Evolutionary conservation across 2,329 filamentous ascomycete species (phyloP).

Genomic region (Sporothrix euskadiensis): DNA sequence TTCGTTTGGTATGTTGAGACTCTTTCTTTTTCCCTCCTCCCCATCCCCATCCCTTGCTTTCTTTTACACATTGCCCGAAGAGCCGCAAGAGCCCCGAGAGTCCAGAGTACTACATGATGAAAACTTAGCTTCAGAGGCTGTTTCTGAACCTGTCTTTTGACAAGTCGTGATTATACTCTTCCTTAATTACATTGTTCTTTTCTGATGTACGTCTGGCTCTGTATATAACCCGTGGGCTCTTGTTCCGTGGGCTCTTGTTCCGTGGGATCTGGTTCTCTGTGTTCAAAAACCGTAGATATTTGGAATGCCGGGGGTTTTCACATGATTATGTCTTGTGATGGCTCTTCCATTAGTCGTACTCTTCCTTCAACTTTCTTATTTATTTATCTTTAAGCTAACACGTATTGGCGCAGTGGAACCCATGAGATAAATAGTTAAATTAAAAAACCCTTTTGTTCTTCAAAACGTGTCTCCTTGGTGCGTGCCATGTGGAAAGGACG

Average conservation of each 20-base stretch:
- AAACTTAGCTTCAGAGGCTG: constrained; percentile 32
- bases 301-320: too few relatives aligned
- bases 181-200: constrained; percentile 32
- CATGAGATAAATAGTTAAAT: constrained; percentile 9
- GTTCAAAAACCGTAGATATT: too few relatives aligned
- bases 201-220: constrained; percentile 25
- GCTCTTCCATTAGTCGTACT: too few relatives aligned
- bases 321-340: too few relatives aligned
- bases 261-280: too few relatives aligned
- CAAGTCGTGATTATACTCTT: constrained; percentile 30
- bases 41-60: background rate
- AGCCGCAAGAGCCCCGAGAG: background rate
- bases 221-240: background rate
- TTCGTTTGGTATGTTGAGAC: constrained; percentile 16
- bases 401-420: constrained; percentile 23
- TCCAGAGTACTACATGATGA: constrained; percentile 29
- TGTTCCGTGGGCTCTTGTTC: background rate
- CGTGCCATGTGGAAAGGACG: too few relatives aligned
- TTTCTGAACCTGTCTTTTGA: constrained; percentile 28
- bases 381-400: background rate
- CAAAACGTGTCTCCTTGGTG: background rate
- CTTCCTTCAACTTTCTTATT: background rate
- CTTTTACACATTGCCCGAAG: background rate
- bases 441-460: constrained; percentile 5
- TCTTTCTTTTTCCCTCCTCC: background rate